These are phyloP conservation scores for Hyphopichia fennica DNA, from an alignment of 1,139 yeast genomes.

Conservation along the genomic window DNA sequence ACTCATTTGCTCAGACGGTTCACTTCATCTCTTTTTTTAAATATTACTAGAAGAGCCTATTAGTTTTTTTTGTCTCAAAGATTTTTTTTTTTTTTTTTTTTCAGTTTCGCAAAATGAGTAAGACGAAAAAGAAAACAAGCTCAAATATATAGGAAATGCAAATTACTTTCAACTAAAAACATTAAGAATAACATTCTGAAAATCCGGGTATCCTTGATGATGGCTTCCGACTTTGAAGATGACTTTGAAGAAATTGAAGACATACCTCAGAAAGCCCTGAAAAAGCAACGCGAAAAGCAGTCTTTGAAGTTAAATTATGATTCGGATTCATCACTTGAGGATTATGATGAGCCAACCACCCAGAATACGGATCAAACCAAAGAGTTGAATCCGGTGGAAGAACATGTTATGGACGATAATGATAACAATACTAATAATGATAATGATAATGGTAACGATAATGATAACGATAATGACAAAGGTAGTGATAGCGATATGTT, in stretches of 20 bases:
- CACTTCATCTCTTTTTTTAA: slow-evolving; percentile 5
- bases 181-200: too few species aligned
- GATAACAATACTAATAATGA: slow-evolving; percentile 13
- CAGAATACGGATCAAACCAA: too few species aligned
- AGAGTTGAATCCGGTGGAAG: slow-evolving; percentile 7
- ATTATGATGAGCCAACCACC: slow-evolving; percentile 6
- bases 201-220: not conserved
- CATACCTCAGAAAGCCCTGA: not conserved
- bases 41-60: too few species aligned
- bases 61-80: too few species aligned
- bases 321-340: slow-evolving; percentile 32
- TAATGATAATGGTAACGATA: slow-evolving; percentile 6
- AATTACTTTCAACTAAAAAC: too few species aligned
- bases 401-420: slow-evolving; percentile 9
- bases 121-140: too few species aligned
- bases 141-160: too few species aligned
- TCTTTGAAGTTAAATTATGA: slow-evolving; percentile 26
- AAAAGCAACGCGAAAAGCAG: not conserved
- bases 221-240: not conserved
- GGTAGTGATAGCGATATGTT: slow-evolving; percentile 49
- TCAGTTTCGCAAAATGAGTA: not conserved
- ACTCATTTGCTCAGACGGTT: not conserved
- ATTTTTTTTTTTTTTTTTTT: not conserved
- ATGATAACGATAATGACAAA: slow-evolving; percentile 16
- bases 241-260: not conserved